phyloP scores from a whole-genome alignment of 2,329 filamentous ascomycete genomes.

The Penicillium hesseltinei region DNA sequence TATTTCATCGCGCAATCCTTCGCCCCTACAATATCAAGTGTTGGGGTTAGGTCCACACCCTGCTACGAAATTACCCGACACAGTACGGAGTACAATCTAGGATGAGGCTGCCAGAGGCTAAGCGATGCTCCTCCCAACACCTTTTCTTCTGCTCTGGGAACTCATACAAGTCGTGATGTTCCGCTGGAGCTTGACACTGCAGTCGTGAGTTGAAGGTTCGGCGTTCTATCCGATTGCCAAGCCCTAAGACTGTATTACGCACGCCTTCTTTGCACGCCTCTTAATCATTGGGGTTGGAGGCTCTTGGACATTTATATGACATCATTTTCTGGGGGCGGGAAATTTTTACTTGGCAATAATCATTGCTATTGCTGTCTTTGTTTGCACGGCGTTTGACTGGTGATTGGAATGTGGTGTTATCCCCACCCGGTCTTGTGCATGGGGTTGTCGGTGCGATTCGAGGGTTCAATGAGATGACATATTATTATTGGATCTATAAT shows the following conservation, averaged over 20 bases:
- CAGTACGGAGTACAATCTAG: neutral
- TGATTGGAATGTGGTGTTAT: neutral
- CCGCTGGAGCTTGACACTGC: neutral
- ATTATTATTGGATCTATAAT: neutral
- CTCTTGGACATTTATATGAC: neutral
- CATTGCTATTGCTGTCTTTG: neutral
- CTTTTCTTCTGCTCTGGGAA: neutral
- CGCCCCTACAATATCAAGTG: neutral
- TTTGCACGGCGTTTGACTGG: neutral
- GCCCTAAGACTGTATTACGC: neutral
- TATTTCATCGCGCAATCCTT: neutral
- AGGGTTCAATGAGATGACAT: neutral
- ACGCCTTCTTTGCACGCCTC: neutral
- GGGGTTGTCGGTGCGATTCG: neutral
- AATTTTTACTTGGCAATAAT: neutral
- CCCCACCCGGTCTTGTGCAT: neutral
- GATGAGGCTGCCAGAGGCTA: neutral
- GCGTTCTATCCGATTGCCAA: neutral
- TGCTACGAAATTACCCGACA: neutral
- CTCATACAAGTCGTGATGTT: too few species aligned
- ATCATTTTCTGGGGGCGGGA: conserved; percentile 1
- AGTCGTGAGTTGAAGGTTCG: neutral
- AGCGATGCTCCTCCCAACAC: neutral
- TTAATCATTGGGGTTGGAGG: neutral
- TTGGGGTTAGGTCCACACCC: neutral